These are phyloP conservation scores for Diplodia scrobiculata DNA, from an alignment of 2,329 filamentous ascomycete species.

Conservation along the genomic window DNA sequence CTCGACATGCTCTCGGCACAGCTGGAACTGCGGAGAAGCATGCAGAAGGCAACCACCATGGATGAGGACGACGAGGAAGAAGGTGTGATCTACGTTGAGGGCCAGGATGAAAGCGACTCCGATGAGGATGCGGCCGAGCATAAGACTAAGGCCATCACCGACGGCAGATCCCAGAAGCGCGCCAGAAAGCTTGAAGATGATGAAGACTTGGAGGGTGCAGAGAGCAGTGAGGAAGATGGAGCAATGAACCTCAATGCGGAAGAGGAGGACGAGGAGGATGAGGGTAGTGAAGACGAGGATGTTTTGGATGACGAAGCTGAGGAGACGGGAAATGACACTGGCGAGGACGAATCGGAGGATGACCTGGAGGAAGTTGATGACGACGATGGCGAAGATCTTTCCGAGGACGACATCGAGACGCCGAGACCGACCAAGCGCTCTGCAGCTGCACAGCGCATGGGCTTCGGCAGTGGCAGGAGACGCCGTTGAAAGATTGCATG, in stretches of 20 bases:
- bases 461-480: constrained; percentile 28
- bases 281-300: constrained; percentile 61
- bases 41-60: constrained; percentile 61
- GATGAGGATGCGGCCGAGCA: constrained; percentile 50
- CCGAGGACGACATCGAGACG: constrained; percentile 49
- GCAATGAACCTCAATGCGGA: constrained; percentile 52
- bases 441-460: constrained; percentile 28
- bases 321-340: constrained; percentile 51
- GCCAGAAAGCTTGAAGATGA: constrained; percentile 32
- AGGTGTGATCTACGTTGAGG: constrained; percentile 83
- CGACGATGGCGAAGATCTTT: constrained; percentile 49
- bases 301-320: constrained; percentile 58
- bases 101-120: constrained; percentile 63
- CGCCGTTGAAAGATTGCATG: constrained; percentile 14
- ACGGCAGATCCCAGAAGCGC: constrained; percentile 30
- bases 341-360: constrained; percentile 52
- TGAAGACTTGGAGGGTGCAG: constrained; percentile 55
- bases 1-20: constrained; percentile 92
- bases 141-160: constrained; percentile 46
- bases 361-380: constrained; percentile 51
- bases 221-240: constrained; percentile 52
- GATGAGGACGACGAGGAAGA: constrained; percentile 69
- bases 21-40: constrained; percentile 73
- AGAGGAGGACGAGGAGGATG: constrained; percentile 46
- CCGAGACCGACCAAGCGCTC: constrained; percentile 27